A percentile compares a stretch with the other conserved stretches of the same genome.
Evolutionary conservation across 2,329 filamentous ascomycete genomes (phyloP).

Genomic region (Paecilomyces sp.): DNA sequence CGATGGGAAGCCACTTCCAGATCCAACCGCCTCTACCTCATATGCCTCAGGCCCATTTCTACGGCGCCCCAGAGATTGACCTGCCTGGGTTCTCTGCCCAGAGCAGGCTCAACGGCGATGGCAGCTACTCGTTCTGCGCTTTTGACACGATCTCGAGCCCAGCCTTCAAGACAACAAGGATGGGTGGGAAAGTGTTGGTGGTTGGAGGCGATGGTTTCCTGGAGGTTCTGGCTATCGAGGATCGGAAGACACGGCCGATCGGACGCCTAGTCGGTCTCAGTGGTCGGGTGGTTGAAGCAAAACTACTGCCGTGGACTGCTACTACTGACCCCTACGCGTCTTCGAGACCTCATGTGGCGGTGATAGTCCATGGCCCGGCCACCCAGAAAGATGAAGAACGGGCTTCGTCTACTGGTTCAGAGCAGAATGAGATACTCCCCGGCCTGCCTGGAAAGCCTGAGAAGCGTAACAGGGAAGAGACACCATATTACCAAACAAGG

Average conservation of each 20-base stretch:
- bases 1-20: slow-evolving; percentile 27
- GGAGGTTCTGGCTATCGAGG: slow-evolving; percentile 66
- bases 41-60: slow-evolving; percentile 70
- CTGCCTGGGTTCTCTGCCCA: slow-evolving; percentile 34
- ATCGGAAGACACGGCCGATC: slow-evolving; percentile 62
- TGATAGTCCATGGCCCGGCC: slow-evolving; percentile 73
- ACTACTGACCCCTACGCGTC: slow-evolving; percentile 45
- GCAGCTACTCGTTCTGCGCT: slow-evolving; percentile 69
- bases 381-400: slow-evolving; percentile 41
- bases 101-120: slow-evolving; percentile 21
- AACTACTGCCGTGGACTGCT: slow-evolving; percentile 66
- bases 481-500: slow-evolving; percentile 64
- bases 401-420: slow-evolving; percentile 22
- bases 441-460: slow-evolving; percentile 16
- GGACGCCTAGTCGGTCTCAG: slow-evolving; percentile 68
- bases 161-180: slow-evolving; percentile 33
- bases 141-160: slow-evolving; percentile 62
- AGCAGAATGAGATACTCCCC: slow-evolving; percentile 26
- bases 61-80: slow-evolving; percentile 66
- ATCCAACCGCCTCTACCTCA: slow-evolving; percentile 56
- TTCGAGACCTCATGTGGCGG: slow-evolving; percentile 66
- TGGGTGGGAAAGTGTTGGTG: slow-evolving; percentile 58
- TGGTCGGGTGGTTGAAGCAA: slow-evolving; percentile 74
- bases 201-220: slow-evolving; percentile 75
- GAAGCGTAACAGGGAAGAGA: slow-evolving; percentile 20